Base-by-base conservation (phyloP, 768 basidiomycete species). In the Mycena crocata region DNA sequence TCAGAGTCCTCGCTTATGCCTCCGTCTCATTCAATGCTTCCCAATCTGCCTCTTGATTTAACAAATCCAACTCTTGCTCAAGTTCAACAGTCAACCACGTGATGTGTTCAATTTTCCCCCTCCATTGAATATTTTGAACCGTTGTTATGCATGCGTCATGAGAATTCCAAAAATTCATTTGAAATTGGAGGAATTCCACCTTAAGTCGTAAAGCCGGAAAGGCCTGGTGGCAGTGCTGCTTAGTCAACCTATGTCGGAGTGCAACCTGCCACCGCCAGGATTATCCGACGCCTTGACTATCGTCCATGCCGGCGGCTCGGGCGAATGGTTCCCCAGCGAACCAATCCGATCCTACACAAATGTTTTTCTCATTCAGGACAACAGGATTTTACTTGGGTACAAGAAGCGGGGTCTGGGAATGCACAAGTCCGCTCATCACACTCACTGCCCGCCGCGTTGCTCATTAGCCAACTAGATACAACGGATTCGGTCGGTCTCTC, bases 331-430 rank as follows among this genome's bases (percentile, higher is more conserved):
- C 40, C 69, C 69, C 17, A 40, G 39, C 8, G 69, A 57, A 37
- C 49, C 58, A 9, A 63, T 66, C 42, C 60, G 58, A 77, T 75
- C 84, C 32, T 94, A 90, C 71, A 94, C 92, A 34, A 93, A 93
- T 71, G 90, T 89, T 42, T 93, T 91, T 70, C 79, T 93, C 54
- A 74, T 89, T 13, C 78, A 88, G 26, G 81, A 83, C 50, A 78
- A 80, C 51, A 86, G 86, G 89, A 77, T 94, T 17, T 78, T 94
- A 19, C 83, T 94, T 12, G 93, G 93, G 5, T 86, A 85, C 71
- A 94, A 94, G 78, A 94, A 94, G 75, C 84, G 93, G 28, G 93
- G 93, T 2, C 89, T 93, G 73, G 93, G 93, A 28, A 79, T 79
- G 39, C 83, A 85, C 66, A 81, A 87, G 92, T 92, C 69, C 60